A percentile compares a stretch with the other conserved stretches of the same genome.
These are phyloP conservation scores for Malassezia restricta DNA, from an alignment of 1,284 basidiomycete genomes.

Conservation along the genomic window DNA sequence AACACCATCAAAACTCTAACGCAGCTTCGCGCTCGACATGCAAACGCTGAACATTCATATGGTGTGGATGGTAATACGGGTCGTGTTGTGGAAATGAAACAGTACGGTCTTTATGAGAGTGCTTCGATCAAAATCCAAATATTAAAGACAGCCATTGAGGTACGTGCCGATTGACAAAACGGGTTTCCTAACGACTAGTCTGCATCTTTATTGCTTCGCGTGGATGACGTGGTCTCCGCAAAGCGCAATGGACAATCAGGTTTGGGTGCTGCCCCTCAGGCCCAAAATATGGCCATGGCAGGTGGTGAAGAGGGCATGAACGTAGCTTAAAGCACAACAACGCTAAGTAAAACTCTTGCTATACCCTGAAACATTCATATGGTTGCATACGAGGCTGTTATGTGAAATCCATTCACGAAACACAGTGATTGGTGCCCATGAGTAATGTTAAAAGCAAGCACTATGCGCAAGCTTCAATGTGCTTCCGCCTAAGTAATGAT, in stretches of 20 bases:
- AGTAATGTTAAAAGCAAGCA: no score
- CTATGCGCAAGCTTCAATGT: no score
- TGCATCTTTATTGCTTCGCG: conserved; percentile 76
- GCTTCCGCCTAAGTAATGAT: no score
- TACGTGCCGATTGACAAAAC: conserved; percentile 80
- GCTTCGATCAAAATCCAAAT: conserved; percentile 96
- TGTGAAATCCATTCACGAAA: no score
- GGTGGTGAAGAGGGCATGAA: conserved; percentile 8
- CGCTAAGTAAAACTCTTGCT: no score
- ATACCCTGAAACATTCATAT: no score
- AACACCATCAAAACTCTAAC: conserved; percentile 88
- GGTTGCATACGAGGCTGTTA: no score
- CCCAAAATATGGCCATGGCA: conserved; percentile 14
- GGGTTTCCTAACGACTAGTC: conserved; percentile 92
- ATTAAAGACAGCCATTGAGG: conserved; percentile 86
- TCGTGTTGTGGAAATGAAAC: conserved; percentile 88
- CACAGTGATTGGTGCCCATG: no score
- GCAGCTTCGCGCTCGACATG: conserved; percentile 78
- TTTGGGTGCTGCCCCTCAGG: neutral
- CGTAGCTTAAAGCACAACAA: neutral
- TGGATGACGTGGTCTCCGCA: conserved; percentile 91
- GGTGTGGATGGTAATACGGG: conserved; percentile 91
- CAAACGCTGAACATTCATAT: conserved; percentile 75
- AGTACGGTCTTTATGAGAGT: conserved; percentile 82
- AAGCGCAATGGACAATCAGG: conserved; percentile 11